Evolutionary conservation across 2,329 filamentous ascomycete genomes (phyloP), one percentile per base, ranked within the genome.

Genomic region (Fusarium decemcellulare): DNA sequence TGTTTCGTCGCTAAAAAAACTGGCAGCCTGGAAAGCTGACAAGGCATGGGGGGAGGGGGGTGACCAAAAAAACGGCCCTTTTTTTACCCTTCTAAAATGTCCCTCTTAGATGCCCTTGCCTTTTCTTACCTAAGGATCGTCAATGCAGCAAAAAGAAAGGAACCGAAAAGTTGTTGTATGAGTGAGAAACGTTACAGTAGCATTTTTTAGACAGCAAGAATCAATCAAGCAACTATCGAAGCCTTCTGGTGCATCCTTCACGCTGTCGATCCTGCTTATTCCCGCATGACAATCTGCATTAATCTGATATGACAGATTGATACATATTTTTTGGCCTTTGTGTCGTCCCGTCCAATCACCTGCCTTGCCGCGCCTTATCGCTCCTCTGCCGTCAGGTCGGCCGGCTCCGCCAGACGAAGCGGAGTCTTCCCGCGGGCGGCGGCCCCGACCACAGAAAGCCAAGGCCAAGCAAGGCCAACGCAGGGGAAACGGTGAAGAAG

Each of bases 321-420:
- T 32, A 18, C 51, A 18, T 27, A 46, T 46, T 27, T 27, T 14
- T 11, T 23, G 11, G 18, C 15, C 27, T 18, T 27, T 32, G 32
- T 30, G 15, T 16, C 29, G 15, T 39, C 37, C 54, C 36, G 34
- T 27, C 65, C 67, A 69, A 68, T 68, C 65, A 69, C 5, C 18
- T 8, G 12, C 12, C 55, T 57, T 43, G 36, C 66, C 66, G 61
- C 62, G 61, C 50, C 46, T 52, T 46, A 51, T 50, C 42, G 18
- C 55, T 43, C 44, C 53, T 39, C 54, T 46, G 46, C 5, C 46
- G 36, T 34, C 43, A 14, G 36, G 47, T 70, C 71, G 71, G 71
- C 68, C 68, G 68, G 71, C 68, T 73, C 71, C 71, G 68, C 68
- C 55, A 73, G 68, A 68, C 40, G 18, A 23, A 59, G 37, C 67